phyloP scores from a whole-genome alignment of 768 basidiomycete species.

The Ephemerocybe angulata region DNA sequence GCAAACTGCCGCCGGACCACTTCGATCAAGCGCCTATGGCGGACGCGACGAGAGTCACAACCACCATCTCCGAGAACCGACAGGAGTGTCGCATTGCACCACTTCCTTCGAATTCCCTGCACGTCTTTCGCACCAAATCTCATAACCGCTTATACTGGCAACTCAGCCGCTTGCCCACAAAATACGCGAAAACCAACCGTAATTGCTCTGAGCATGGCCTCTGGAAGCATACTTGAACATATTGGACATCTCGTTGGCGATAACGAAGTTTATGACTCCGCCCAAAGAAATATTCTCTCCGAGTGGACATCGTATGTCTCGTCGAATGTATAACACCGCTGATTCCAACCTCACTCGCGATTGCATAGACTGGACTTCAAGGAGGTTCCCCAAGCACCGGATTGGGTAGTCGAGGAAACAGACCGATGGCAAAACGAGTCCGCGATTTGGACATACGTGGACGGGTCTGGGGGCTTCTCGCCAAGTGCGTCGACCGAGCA shows the following conservation, averaged over 20 bases:
- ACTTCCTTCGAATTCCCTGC: too few species aligned
- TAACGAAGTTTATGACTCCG: background rate
- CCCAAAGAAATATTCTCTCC: background rate
- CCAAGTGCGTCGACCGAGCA: background rate
- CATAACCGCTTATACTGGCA: too few species aligned
- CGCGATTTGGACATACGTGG: background rate
- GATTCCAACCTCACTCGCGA: background rate
- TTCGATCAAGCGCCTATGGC: background rate
- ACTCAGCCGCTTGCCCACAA: background rate
- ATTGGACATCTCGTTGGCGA: constrained; percentile 1
- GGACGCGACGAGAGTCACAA: background rate
- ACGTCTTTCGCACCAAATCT: too few species aligned
- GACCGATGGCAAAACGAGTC: constrained; percentile 2
- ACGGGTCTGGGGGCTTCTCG: background rate
- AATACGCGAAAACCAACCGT: background rate
- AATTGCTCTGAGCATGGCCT: too few species aligned
- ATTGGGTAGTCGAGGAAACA: background rate
- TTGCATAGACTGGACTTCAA: background rate
- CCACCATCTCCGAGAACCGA: too few species aligned
- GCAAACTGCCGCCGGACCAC: background rate
- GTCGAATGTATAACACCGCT: background rate
- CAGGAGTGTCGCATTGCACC: too few species aligned
- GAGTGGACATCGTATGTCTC: constrained; percentile 3
- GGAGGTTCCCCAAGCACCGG: background rate
- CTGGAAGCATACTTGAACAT: background rate